Percentiles rank a stretch among this genome's conserved stretches.
Conservation (phyloP, 805 yeast genomes). For the Metschnikowia lachancei region DNA sequence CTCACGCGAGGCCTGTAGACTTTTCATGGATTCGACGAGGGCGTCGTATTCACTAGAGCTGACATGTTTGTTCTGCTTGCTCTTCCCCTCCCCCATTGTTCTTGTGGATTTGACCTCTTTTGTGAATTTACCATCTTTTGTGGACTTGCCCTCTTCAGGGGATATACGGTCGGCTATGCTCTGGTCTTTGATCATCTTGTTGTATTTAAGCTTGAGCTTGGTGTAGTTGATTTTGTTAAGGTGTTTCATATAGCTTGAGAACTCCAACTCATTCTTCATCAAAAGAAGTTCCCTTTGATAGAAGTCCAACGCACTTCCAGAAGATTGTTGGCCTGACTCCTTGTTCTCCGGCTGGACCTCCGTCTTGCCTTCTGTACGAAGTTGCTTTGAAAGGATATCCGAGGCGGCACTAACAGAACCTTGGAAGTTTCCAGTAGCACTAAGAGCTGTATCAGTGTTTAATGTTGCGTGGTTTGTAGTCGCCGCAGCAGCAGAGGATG, state of each 20-base stretch:
- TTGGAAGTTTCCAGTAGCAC: conserved; percentile 12
- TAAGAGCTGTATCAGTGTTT: conserved; percentile 2
- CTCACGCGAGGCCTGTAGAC: conserved; percentile 16
- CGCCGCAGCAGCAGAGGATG: conserved; percentile 5
- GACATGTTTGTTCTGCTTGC: neutral
- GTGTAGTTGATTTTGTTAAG: conserved; percentile 25
- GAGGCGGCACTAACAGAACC: conserved; percentile 13
- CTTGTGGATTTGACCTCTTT: neutral
- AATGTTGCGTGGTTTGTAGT: conserved; percentile 2
- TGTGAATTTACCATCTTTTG: no score
- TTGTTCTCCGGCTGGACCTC: conserved; percentile 2
- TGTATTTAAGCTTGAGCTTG: conserved; percentile 16
- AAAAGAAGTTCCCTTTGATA: conserved; percentile 59
- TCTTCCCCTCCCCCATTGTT: no score
- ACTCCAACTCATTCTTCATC: conserved; percentile 58
- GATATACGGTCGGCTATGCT: neutral
- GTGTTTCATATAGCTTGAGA: conserved; percentile 51
- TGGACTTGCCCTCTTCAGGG: no score
- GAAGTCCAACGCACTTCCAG: conserved; percentile 37
- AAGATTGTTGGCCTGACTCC: neutral
- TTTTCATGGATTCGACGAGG: conserved; percentile 7
- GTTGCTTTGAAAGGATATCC: conserved; percentile 13
- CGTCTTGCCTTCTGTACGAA: conserved; percentile 5
- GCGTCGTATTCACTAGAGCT: neutral
- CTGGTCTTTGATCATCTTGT: conserved; percentile 8